Base-by-base conservation (phyloP, 108 stramenopile genomes). In the Nitzschia sp. region DNA sequence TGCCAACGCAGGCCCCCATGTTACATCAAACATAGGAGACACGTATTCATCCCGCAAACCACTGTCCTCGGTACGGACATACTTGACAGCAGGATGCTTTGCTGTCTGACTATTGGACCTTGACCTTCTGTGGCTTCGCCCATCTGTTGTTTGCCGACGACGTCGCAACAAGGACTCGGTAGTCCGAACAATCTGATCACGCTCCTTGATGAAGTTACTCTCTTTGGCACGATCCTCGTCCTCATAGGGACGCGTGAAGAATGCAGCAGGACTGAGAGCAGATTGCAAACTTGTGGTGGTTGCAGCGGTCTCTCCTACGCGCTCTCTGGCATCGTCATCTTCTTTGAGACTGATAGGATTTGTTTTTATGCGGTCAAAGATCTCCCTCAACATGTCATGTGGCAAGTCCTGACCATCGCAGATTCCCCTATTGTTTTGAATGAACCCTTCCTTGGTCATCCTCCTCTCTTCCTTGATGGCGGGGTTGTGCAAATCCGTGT, bases 401-500 rank as follows among this genome's bases (percentile, higher is more conserved):
- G 95, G 93, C 19, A 99, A 82, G 72, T 99, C 97, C 17, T 88
- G 82, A 9, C 97, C 98, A 71, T 96, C 93, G 51, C 92, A 87
- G 63, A 99, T 97, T 21, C 98, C 98, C 46, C 96, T 79, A 70
- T 99, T 99, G 82, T 97, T 97, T 10, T 89, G 80, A 29, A 95
- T 83, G 70, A 98, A 98, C 41, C 90, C 89, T 40, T 89, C 92
- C 42, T 90, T 95, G 11, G 97, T 99, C 98, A 99, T 99, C 51
- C 83, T 79, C 51, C 89, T 83, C 55, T 96, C 95, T 71, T 88
- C 90, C 59, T 86, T 90, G 53, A 99, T 94, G 38, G 94, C 93
- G 19, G 98, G 98, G 67, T 98, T 99, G 84, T 99, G 98, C 7
- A 97, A 80, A 70, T 98, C 96, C 15, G 98, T 99, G 65, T 98